These are phyloP conservation scores for Bigelowiella natans DNA, from an alignment of 78 protist species.

Conservation along the genomic window DNA sequence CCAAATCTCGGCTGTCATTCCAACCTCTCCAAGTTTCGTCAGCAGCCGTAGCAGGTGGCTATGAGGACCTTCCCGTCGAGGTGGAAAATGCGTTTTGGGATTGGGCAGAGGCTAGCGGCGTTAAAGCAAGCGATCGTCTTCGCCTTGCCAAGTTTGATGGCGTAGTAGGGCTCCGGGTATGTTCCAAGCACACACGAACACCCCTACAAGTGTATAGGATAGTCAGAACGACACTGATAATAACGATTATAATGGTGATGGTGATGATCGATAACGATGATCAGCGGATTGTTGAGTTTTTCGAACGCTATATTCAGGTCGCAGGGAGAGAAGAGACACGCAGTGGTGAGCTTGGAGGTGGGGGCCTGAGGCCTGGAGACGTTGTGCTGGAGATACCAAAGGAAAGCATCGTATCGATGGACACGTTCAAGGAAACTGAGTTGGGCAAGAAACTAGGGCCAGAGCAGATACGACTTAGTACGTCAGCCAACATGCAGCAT, in stretches of 20 bases:
- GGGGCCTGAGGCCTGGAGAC: not conserved
- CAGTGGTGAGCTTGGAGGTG: not conserved
- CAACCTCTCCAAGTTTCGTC: too few species aligned
- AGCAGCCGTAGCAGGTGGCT: too few species aligned
- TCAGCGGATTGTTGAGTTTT: not conserved
- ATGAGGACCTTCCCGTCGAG: not conserved
- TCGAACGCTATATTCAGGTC: not conserved
- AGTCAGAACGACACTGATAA: too few species aligned
- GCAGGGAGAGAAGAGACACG: not conserved
- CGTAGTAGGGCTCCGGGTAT: not conserved
- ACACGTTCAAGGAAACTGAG: too few species aligned
- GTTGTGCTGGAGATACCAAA: too few species aligned
- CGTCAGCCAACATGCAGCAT: too few species aligned
- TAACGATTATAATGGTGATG: too few species aligned
- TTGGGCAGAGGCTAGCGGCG: not conserved
- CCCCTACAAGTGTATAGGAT: too few species aligned
- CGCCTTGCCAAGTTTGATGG: not conserved
- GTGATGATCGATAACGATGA: too few species aligned
- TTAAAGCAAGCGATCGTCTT: not conserved
- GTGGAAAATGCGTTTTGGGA: not conserved
- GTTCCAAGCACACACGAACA: not conserved
- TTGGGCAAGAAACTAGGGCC: not conserved
- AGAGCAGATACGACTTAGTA: not conserved
- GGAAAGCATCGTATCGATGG: too few species aligned
- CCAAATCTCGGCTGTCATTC: too few species aligned